Evolutionary conservation across 108 stramenopile species (phyloP).

Genomic region (Cyclotella baltica): DNA sequence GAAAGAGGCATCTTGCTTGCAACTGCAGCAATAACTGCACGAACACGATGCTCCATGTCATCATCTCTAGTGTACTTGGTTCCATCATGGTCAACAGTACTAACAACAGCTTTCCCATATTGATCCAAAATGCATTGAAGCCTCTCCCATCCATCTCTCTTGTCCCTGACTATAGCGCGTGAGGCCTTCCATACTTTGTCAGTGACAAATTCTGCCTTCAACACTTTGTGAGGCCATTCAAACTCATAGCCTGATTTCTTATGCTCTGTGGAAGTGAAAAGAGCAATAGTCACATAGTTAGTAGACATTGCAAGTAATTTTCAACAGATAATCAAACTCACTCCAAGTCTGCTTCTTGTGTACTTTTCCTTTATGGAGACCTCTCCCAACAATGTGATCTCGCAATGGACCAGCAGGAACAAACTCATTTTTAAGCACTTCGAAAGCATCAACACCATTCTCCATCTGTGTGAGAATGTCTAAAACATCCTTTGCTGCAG

Average conservation of each 20-base stretch:
- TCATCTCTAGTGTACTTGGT: conserved; percentile 6
- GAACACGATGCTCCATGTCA: conserved; percentile 9
- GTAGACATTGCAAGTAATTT: too few relatives aligned
- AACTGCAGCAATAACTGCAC: not conserved
- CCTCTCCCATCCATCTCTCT: not conserved
- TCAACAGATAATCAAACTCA: too few relatives aligned
- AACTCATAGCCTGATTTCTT: not conserved
- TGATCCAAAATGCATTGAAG: not conserved
- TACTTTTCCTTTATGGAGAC: not conserved
- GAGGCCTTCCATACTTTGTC: not conserved
- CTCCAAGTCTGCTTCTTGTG: conserved; percentile 5
- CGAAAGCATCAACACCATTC: too few relatives aligned
- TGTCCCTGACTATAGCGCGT: not conserved
- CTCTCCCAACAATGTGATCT: not conserved
- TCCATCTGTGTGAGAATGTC: too few relatives aligned
- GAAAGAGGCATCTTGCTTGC: not conserved
- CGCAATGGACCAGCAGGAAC: not conserved
- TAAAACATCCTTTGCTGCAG: too few relatives aligned
- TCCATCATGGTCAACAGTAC: not conserved
- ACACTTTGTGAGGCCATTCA: not conserved
- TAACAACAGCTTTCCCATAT: not conserved
- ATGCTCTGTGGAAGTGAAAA: not conserved
- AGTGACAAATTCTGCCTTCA: not conserved
- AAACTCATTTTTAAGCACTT: too few relatives aligned
- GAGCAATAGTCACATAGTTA: not conserved